Conservation (phyloP, 2,329 filamentous ascomycete species). For the Byssochlamys sp. region DNA sequence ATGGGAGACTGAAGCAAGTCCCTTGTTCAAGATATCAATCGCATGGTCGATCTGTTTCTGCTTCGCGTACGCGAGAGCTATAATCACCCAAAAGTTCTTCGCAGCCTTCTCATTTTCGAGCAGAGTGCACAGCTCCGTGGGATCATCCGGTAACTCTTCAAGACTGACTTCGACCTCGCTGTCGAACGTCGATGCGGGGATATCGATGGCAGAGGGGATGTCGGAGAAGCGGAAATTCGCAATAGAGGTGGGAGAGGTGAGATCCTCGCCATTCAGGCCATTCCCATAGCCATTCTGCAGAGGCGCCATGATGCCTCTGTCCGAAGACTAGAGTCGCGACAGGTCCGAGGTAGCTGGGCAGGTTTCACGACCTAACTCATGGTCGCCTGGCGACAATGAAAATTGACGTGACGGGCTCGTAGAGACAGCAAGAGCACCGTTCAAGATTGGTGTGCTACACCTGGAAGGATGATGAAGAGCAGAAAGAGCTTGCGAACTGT, state of each 20-base stretch:
- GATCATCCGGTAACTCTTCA: slow-evolving; percentile 81
- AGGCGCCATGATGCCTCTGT: slow-evolving; percentile 39
- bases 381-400: neutral
- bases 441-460: slow-evolving; percentile 6
- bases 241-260: slow-evolving; percentile 21
- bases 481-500: neutral
- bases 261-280: slow-evolving; percentile 40
- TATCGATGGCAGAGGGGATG: slow-evolving; percentile 54
- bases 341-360: slow-evolving; percentile 15
- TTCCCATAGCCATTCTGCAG: slow-evolving; percentile 43
- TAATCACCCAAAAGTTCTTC: slow-evolving; percentile 95
- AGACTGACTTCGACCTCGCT: slow-evolving; percentile 83
- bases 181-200: slow-evolving; percentile 52
- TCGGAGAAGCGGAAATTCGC: slow-evolving; percentile 47
- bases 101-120: slow-evolving; percentile 89
- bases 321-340: slow-evolving; percentile 1
- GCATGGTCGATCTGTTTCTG: slow-evolving; percentile 83
- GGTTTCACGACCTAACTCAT: slow-evolving; percentile 16
- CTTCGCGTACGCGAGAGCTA: slow-evolving; percentile 91
- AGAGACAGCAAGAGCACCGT: neutral
- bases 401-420: neutral
- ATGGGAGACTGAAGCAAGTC: slow-evolving; percentile 60
- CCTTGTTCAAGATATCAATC: slow-evolving; percentile 61
- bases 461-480: slow-evolving; percentile 9
- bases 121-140: slow-evolving; percentile 85